Evolutionary conservation across 805 yeast species (phyloP), one percentile per base, ranked within the genome.

Genomic region (Suhomyces prunicola): DNA sequence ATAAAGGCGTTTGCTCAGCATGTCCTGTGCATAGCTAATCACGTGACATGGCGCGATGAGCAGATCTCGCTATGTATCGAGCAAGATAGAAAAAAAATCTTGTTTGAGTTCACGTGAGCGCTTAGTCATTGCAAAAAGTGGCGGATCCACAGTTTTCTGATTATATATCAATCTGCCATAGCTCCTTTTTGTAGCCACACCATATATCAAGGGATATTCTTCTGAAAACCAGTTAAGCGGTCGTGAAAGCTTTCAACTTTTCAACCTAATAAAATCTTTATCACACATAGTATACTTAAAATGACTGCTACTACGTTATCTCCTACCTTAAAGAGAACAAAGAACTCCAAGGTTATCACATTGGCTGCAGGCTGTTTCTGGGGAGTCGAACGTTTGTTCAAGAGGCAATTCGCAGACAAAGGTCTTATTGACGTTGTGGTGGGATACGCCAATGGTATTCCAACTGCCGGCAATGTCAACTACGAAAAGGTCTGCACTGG

Each of bases 391-490:
- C 88, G 86, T 59, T 84, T 92, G 24, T 91, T 82, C 73, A 74
- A 86, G 57, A 89, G 88, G 67, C 79, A 88, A 58, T 88, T 83
- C 63, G 80, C 76, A 15, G n/a, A 33, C 47, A 84, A 80, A 64
- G 90, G 90, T 31, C 69, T 93, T 19, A 65, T 86, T 9, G 97
- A 89, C 65, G 77, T 85, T 44, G 84, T 83, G 65, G 98, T 93
- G 10, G 99, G 99, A 2, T 94, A 86, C 69, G 88, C 96, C 46
- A 96, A 94, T 58, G 98, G 98, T 9, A 54, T 59, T 19, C 90
- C 92, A 19, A 70, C 82, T 1, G 47, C 63, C 5, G 63, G 63
- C 15, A 55, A 61, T 27, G 71, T 74, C 12, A 61, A 62, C 40
- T 93, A 93, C 72, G 77, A 82, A 60, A 72, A 79, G 51, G 97